Conservation (phyloP, 345 rosid genomes). For the Eucalyptus melliodora region DNA sequence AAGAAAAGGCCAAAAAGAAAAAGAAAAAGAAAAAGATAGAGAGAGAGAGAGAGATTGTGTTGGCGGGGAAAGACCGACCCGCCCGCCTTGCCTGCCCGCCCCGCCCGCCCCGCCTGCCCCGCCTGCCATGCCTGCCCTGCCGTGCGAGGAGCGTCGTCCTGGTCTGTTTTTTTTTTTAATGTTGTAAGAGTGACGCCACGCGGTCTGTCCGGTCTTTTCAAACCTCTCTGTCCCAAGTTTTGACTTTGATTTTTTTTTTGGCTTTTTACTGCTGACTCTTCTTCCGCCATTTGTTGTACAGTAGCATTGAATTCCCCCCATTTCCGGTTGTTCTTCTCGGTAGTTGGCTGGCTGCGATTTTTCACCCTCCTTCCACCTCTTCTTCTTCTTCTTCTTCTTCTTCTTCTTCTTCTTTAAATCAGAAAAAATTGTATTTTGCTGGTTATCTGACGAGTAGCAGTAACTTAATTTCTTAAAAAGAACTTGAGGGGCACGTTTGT, state of each 20-base stretch:
- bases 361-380: background rate
- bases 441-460: background rate
- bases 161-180: background rate
- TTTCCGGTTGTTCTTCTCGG: background rate
- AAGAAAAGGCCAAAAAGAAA: background rate
- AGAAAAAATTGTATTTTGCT: background rate
- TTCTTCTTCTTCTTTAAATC: too few relatives aligned
- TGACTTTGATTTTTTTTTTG: background rate
- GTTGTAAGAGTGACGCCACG: background rate
- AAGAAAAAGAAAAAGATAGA: background rate
- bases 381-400: too few relatives aligned
- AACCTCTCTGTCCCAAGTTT: background rate
- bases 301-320: background rate
- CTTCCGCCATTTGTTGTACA: background rate
- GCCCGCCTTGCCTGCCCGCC: background rate
- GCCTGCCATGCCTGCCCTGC: background rate
- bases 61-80: background rate
- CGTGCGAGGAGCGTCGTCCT: background rate
- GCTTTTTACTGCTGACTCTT: background rate
- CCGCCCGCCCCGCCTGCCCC: background rate
- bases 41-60: background rate
- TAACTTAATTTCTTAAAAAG: background rate
- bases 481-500: fast-evolving
- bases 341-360: background rate
- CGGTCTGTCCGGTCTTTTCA: background rate